These are phyloP conservation scores for Podila minutissima DNA, from an alignment of 192 early-diverging fungal species.

Conservation along the genomic window DNA sequence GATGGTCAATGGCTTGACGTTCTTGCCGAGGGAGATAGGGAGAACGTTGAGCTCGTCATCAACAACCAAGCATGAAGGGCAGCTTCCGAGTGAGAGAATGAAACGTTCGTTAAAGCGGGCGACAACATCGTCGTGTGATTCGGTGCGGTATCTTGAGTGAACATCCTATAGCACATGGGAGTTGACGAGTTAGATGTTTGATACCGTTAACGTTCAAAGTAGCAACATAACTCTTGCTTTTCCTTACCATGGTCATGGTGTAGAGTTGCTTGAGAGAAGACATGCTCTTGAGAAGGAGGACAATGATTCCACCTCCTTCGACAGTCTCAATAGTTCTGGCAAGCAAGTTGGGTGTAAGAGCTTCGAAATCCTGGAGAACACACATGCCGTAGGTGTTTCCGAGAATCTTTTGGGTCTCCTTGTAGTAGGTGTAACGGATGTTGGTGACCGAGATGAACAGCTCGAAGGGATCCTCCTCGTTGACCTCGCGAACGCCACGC, in stretches of 20 bases:
- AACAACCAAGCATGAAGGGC: slow-evolving; percentile 90
- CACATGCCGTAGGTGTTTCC: slow-evolving; percentile 99
- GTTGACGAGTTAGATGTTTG: neutral
- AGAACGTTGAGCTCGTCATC: slow-evolving; percentile 99
- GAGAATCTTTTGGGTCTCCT: slow-evolving; percentile 98
- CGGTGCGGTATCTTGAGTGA: slow-evolving; percentile 94
- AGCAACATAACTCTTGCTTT: neutral
- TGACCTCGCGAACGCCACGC: slow-evolving; percentile 88
- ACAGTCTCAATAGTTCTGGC: slow-evolving; percentile 99
- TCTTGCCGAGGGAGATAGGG: slow-evolving; percentile 92
- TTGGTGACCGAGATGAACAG: slow-evolving; percentile 95
- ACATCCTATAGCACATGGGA: slow-evolving; percentile 73
- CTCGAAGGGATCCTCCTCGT: slow-evolving; percentile 98
- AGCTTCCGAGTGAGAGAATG: slow-evolving; percentile 90
- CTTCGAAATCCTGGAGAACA: slow-evolving; percentile 98
- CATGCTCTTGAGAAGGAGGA: slow-evolving; percentile 95
- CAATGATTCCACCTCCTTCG: slow-evolving; percentile 95
- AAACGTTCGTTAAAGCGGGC: slow-evolving; percentile 99
- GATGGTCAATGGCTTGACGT: slow-evolving; percentile 87
- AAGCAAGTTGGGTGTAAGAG: slow-evolving; percentile 95
- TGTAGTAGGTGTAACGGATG: slow-evolving; percentile 99
- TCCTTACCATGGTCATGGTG: slow-evolving; percentile 92
- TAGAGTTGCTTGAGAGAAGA: slow-evolving; percentile 96
- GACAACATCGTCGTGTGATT: slow-evolving; percentile 91
- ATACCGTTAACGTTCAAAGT: neutral